Conservation (phyloP, 495 filamentous ascomycete genomes). For the Lophium mytilinum region DNA sequence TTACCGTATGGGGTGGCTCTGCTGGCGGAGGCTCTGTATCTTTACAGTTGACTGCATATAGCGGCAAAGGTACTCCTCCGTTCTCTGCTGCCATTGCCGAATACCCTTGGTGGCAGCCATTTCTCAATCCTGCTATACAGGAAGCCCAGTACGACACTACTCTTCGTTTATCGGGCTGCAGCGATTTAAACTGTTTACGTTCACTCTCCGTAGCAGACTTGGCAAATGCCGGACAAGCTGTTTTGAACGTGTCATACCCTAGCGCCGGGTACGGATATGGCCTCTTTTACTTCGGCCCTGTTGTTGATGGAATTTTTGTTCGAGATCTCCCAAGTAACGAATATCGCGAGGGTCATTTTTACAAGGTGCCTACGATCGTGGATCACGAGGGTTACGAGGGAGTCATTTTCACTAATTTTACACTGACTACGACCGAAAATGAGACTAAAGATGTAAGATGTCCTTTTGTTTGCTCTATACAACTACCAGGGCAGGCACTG, state of each 20-base stretch:
- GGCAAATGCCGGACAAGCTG: not conserved
- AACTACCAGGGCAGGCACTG: too few relatives aligned
- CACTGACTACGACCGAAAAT: constrained; percentile 1
- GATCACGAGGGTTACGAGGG: constrained; percentile 12
- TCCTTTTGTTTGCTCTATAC: too few relatives aligned
- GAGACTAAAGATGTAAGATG: constrained; percentile 5
- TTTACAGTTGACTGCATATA: constrained; percentile 9
- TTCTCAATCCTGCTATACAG: not conserved
- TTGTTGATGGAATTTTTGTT: constrained; percentile 10
- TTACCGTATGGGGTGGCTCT: constrained; percentile 11
- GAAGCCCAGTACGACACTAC: constrained; percentile 6
- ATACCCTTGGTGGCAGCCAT: constrained; percentile 21
- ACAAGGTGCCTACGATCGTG: constrained; percentile 9
- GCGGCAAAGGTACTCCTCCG: constrained; percentile 7
- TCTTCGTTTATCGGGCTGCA: constrained; percentile 7
- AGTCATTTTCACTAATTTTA: constrained; percentile 9
- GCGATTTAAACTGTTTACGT: not conserved
- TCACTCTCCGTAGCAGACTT: not conserved
- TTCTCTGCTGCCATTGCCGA: constrained; percentile 17
- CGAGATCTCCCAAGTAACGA: constrained; percentile 2
- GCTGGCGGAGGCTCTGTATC: constrained; percentile 15
- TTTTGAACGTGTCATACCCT: not conserved
- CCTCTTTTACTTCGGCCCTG: constrained; percentile 18
- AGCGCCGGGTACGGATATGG: constrained; percentile 8
- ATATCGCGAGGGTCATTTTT: constrained; percentile 10